Base-by-base conservation (phyloP, 2,329 filamentous ascomycete genomes). In the Trichoderma lentiforme region DNA sequence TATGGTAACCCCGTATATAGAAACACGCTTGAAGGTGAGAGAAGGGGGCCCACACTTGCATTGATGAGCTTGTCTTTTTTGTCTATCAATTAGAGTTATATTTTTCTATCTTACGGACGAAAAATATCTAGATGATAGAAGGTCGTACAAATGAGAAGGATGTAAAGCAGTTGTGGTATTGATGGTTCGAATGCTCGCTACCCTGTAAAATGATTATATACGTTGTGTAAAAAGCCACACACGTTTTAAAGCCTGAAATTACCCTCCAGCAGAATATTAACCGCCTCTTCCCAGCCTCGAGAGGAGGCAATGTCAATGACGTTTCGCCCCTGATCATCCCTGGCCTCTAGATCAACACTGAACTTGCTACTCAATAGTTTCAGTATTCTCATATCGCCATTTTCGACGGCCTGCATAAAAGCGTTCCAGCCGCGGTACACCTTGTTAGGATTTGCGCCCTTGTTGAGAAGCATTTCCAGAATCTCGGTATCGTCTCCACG, bases 391-490 rank as follows among this genome's bases (percentile, higher is more conserved):
- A 83, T 78, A 73, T 91, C 88, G 18, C 89, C 89, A 75, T 90
- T 89, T 81, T 92, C 89, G 14, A 91, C 82, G 0, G 89, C 88
- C 78, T 91, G 89, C 80, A 91, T 88, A 70, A 91, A 84, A 21
- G 85, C 89, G 77, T 89, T 91, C 87, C 89, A 91, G 6, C 88
- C 89, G 0, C 89, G 86, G 79, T 91, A 91, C 73, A 91, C 82
- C 78, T 88, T 87, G 81, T 93, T 93, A 62, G 90, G 89, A 76
- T 92, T 89, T 1, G 89, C 91, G 11, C 91, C 90, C 73, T 86
- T 84, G 12, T 85, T 85, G 8, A 93, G 84, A 6, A 93, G 83
- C 81, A 90, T 83, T 78, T 90, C 86, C 36, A 92, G 84, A 70
- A 91, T 88, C 53, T 88, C 86, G 0, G 86, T 85, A 74, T 91